Base-by-base conservation (phyloP, 1,284 basidiomycete genomes). In the Moniliophthora roreri region DNA sequence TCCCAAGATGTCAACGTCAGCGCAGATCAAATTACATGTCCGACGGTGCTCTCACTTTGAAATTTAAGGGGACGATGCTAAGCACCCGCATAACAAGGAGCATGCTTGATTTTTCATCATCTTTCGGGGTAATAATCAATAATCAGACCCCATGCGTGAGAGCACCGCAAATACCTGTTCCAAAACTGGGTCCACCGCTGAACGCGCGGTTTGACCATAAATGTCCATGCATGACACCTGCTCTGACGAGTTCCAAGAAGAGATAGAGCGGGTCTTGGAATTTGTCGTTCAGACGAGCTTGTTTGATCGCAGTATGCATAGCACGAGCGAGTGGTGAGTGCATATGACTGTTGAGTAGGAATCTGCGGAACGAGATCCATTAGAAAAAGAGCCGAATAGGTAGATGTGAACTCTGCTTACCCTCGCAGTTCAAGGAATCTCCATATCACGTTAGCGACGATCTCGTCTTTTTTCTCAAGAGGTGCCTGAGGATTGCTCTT, bases 381-480 rank as follows among this genome's bases (percentile, higher is more conserved):
- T 58, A 36, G 26, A 39, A 46, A 57, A 52, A 40, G 52, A 42
- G 56, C 56, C 47, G 53, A 55, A 51, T 41, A 50, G 46, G n/a
- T 57, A 58, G 55, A 62, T 47, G 34, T 40, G 55, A 55, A 41
- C 48, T 54, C 50, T 18, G 66, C 69, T 69, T 73, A 95, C 89
- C 94, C 94, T 71, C 96, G 80, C 52, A 99, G 75, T 69, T 98
- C 96, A 53, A 99, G 81, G 82, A 99, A 97, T 44, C 96, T 84
- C 95, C 95, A 98, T 58, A 99, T 91, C 28, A 95, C 93, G 68
- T 99, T 99, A 7, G 95, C 96, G 1, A 99, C 96, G 0, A 97
- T 81, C 70, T 99, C 97, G 66, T 99, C 96, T 74, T 99, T 99
- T 75, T 97, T 98, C 58, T 98, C 96, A 34, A 99, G 78, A 10